phyloP scores from a whole-genome alignment of 139 green algal species.

The Desmodesmus armatus region DNA sequence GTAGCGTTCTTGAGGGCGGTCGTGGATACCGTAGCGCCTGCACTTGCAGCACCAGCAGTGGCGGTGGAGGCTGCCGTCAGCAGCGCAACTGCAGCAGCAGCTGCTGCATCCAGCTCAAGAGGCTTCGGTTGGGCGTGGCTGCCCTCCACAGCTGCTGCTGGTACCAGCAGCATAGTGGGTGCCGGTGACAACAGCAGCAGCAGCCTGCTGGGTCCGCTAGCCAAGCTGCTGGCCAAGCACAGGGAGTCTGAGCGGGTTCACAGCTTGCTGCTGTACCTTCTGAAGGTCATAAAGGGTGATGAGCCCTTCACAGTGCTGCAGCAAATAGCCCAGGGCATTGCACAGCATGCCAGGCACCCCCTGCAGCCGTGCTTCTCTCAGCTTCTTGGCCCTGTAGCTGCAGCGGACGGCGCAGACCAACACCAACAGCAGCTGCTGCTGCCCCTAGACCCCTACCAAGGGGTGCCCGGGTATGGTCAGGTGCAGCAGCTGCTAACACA shows the following conservation, averaged over 20 bases:
- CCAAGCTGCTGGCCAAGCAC: background rate
- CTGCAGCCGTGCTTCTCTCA: background rate
- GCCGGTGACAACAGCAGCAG: background rate
- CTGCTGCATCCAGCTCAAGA: background rate
- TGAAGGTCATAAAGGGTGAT: background rate
- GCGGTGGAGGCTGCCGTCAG: too few relatives aligned
- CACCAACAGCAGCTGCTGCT: background rate
- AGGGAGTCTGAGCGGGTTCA: background rate
- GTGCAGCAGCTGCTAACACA: conserved; percentile 1
- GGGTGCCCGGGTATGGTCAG: background rate
- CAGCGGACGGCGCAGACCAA: background rate
- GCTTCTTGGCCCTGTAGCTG: background rate
- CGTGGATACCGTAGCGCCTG: background rate
- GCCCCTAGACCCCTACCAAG: background rate
- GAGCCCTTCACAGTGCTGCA: background rate
- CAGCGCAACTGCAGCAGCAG: conserved; percentile 17
- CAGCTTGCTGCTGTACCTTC: conserved; percentile 9
- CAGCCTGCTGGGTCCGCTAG: background rate
- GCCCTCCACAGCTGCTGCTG: too few relatives aligned
- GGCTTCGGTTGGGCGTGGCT: too few relatives aligned
- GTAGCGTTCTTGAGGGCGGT: conserved; percentile 10
- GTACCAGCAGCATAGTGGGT: background rate
- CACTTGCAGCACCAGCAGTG: background rate
- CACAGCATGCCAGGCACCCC: background rate
- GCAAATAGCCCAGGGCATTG: background rate